phyloP scores from a whole-genome alignment of 2,329 filamentous ascomycete genomes.

The Claviceps sp. region DNA sequence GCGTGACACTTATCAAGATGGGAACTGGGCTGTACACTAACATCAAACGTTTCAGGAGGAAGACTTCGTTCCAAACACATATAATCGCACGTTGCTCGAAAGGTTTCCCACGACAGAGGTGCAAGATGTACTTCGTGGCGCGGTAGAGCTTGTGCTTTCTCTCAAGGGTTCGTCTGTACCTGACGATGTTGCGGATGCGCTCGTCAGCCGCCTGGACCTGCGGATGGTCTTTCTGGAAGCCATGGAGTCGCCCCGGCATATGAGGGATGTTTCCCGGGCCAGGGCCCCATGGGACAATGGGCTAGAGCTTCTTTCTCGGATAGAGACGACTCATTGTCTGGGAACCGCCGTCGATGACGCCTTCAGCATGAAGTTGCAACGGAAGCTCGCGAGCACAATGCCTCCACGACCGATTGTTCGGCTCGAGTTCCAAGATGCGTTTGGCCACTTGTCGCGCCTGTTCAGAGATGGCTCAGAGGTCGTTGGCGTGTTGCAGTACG shows the following conservation, averaged over 20 bases:
- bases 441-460: conserved; percentile 54
- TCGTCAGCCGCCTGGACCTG: conserved; percentile 52
- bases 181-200: conserved; percentile 34
- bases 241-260: conserved; percentile 32
- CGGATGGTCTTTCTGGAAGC: conserved; percentile 49
- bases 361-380: conserved; percentile 82
- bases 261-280: conserved; percentile 31
- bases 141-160: conserved; percentile 36
- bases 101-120: conserved; percentile 45
- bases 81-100: conserved; percentile 64
- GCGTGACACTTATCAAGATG: too few relatives aligned
- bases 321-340: conserved; percentile 47
- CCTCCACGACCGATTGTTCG: conserved; percentile 83
- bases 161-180: conserved; percentile 23
- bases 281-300: conserved; percentile 39
- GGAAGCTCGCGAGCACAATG: conserved; percentile 84
- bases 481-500: conserved; percentile 52
- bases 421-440: conserved; percentile 57
- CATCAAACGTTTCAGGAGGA: conserved; percentile 51
- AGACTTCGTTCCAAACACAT: conserved; percentile 89
- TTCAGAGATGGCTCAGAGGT: conserved; percentile 60
- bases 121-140: conserved; percentile 37
- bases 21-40: neutral
- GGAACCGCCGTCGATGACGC: conserved; percentile 57
- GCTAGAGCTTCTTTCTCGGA: conserved; percentile 33